phyloP scores from a whole-genome alignment of 2,329 filamentous ascomycete genomes.

The Albophoma yamanashiensis region DNA sequence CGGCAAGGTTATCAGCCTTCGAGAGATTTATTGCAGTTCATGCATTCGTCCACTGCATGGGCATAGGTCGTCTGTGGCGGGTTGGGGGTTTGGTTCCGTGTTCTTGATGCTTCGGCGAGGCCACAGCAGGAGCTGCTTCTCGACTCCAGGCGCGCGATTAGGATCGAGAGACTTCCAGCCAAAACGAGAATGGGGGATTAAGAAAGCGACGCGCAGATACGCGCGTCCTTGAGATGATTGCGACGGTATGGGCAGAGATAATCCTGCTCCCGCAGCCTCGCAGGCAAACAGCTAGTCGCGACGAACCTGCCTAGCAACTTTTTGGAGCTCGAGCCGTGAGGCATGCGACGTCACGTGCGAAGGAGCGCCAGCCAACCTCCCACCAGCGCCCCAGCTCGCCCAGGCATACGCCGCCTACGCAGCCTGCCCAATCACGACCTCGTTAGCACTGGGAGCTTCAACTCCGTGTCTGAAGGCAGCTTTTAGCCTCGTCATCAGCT shows the following conservation, averaged over 20 bases:
- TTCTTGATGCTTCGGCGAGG: not conserved
- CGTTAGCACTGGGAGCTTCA: conserved; percentile 11
- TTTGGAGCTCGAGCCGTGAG: conserved; percentile 5
- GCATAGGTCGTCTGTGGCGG: not conserved
- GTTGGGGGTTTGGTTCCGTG: not conserved
- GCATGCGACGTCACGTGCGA: conserved; percentile 13
- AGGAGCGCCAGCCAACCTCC: conserved; percentile 2
- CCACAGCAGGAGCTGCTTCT: not conserved
- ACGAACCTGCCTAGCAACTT: conserved; percentile 8
- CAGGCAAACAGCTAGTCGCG: conserved; percentile 4
- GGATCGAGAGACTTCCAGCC: not conserved
- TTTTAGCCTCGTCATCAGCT: conserved; percentile 46
- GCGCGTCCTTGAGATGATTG: not conserved
- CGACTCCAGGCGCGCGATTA: not conserved
- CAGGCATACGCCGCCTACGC: conserved; percentile 8
- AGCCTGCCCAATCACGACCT: conserved; percentile 14
- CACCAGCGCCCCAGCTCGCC: not conserved
- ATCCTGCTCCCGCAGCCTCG: not conserved
- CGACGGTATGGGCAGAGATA: not conserved
- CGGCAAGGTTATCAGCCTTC: conserved; percentile 23
- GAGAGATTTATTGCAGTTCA: conserved; percentile 14
- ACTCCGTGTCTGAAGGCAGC: conserved; percentile 30
- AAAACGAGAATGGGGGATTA: not conserved
- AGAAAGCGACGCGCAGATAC: not conserved
- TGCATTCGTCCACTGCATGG: conserved; percentile 5